These are phyloP conservation scores for Stereocaulon alpinum DNA, from an alignment of 495 filamentous ascomycete species.

Conservation along the genomic window DNA sequence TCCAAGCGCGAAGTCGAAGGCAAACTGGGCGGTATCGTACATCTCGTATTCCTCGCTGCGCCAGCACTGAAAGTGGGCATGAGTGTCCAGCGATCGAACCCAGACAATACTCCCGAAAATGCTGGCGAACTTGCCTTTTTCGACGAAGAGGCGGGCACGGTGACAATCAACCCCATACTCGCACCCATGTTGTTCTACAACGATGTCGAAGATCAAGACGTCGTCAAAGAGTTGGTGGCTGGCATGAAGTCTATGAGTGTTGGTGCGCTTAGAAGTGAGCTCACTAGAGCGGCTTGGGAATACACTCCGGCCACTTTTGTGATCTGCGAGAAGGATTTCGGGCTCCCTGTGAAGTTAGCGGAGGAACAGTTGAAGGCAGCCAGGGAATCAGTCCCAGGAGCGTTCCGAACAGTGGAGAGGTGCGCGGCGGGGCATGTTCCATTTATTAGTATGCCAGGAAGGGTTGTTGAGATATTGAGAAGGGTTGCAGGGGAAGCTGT, in stretches of 20 bases:
- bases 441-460: neutral
- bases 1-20: neutral
- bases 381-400: neutral
- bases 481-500: neutral
- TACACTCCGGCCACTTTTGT: neutral
- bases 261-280: neutral
- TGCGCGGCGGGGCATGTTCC: neutral
- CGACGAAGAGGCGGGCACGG: neutral
- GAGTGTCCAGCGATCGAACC: neutral
- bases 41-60: neutral
- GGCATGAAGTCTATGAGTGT: neutral
- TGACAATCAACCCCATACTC: neutral
- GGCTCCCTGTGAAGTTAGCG: neutral
- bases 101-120: neutral
- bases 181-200: neutral
- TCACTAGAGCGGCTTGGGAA: neutral
- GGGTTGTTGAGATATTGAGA: neutral
- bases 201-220: neutral
- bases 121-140: neutral
- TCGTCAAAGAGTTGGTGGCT: neutral
- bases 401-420: neutral
- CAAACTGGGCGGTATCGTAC: neutral
- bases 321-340: neutral
- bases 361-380: neutral
- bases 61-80: neutral